These are phyloP conservation scores for Pezicula radicicola DNA, from an alignment of 2,329 filamentous ascomycete genomes.

Conservation along the genomic window DNA sequence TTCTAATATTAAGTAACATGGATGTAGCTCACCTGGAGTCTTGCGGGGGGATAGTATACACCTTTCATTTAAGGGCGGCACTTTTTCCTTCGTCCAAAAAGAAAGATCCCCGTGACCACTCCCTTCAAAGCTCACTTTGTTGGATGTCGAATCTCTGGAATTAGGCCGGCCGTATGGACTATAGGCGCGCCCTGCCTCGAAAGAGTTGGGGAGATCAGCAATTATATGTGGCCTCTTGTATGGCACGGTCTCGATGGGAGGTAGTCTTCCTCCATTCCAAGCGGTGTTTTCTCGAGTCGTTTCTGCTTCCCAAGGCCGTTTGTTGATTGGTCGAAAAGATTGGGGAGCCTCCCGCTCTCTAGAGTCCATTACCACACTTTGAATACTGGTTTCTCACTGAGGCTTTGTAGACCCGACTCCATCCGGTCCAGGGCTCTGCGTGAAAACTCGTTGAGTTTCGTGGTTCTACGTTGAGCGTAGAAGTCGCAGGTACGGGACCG, in stretches of 20 bases:
- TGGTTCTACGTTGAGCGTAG: slow-evolving; percentile 1
- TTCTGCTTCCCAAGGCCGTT: slow-evolving; percentile 26
- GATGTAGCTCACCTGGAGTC: neutral
- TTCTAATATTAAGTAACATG: neutral
- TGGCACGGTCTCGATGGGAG: slow-evolving; percentile 20
- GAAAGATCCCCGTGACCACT: slow-evolving; percentile 14
- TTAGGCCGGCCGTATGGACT: slow-evolving; percentile 5
- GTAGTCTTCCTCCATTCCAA: slow-evolving; percentile 18
- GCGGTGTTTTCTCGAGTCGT: slow-evolving; percentile 7
- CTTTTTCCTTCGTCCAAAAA: slow-evolving; percentile 4
- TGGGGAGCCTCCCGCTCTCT: slow-evolving; percentile 23
- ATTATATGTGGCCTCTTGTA: neutral
- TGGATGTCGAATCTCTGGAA: slow-evolving; percentile 10
- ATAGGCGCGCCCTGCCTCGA: neutral
- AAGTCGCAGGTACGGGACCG: neutral
- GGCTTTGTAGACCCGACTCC: slow-evolving; percentile 16
- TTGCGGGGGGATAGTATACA: slow-evolving; percentile 14
- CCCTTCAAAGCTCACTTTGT: slow-evolving; percentile 19
- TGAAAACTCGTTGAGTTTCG: neutral
- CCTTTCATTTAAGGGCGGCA: slow-evolving; percentile 12
- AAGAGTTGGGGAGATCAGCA: neutral
- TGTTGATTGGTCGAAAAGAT: slow-evolving; percentile 20
- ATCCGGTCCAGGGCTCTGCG: slow-evolving; percentile 29
- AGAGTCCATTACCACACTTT: slow-evolving; percentile 27
- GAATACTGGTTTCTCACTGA: slow-evolving; percentile 21